A percentile compares a stretch with the other conserved stretches of the same genome.
Conservation (phyloP, 2,329 filamentous ascomycete species). For the Exophiala aquamarina region DNA sequence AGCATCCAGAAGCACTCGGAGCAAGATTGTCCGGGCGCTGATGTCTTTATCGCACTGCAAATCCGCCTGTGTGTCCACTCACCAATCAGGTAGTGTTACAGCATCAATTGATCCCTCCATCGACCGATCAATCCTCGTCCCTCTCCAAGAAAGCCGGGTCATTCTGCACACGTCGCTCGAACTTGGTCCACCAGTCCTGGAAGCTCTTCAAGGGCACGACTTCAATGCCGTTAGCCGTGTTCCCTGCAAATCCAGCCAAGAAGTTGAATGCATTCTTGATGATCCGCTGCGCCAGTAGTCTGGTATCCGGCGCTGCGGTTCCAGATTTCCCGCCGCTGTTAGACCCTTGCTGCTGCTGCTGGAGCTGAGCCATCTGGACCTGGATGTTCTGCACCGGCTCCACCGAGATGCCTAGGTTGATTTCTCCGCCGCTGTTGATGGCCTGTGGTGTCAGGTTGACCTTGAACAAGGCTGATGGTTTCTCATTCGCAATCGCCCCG, state of each 20-base stretch:
- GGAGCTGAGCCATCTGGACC: slow-evolving; percentile 63
- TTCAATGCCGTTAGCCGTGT: slow-evolving; percentile 65
- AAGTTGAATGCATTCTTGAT: slow-evolving; percentile 99
- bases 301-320: slow-evolving; percentile 55
- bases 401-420: slow-evolving; percentile 68
- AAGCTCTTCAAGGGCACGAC: slow-evolving; percentile 93
- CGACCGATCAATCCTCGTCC: slow-evolving; percentile 49
- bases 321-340: slow-evolving; percentile 29
- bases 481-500: slow-evolving; percentile 84
- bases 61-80: no score
- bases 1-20: neutral
- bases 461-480: slow-evolving; percentile 90
- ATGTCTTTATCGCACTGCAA: no score
- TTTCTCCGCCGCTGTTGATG: slow-evolving; percentile 23
- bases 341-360: slow-evolving; percentile 31
- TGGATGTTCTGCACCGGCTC: slow-evolving; percentile 74
- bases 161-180: slow-evolving; percentile 79
- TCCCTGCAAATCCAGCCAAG: slow-evolving; percentile 78
- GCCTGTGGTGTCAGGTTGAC: slow-evolving; percentile 46
- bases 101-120: no score
- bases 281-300: slow-evolving; percentile 83
- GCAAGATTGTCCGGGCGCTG: neutral
- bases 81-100: no score
- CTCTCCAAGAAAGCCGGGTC: slow-evolving; percentile 89
- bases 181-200: slow-evolving; percentile 97